Evolutionary conservation across 352 stramenopile species (phyloP), one percentile per base, ranked within the genome.

Genomic region (Phytophthora constricta): DNA sequence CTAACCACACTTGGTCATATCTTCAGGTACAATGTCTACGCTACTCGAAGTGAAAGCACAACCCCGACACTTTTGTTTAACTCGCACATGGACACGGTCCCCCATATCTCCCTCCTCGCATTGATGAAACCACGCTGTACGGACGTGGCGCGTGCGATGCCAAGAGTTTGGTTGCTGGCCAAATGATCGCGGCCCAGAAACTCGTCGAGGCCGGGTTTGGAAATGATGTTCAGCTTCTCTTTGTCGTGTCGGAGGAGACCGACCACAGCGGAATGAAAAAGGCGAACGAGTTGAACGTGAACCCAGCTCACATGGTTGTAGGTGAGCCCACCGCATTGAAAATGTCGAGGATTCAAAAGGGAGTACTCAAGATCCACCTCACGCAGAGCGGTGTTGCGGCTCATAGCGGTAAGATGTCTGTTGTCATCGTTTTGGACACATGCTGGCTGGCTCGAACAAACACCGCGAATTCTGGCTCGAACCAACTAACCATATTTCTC

Each of bases 251-350:
- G 3, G 88, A 96, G 62, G 88, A 96, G 69, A 96, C 88, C 0
- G 88, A 96, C 42, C 88, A 96, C 72, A 95, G 87, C 54, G 86
- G 88, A 13, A 96, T 96, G 86, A 92, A 94, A 65, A 92, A 92
- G 58, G 85, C 86, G 3, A 96, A 96, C 65, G 86, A 93, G 52
- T 62, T 96, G 50, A 72, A 80, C 4, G 51, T 96, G 17, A 80
- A 76, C 0, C 86, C 88, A n/a, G 50, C 72, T 20, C 87, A 93
- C 57, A 77, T 95, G 73, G 65, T 95, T 39, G 89, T 96, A 9
- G 89, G 87, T 25, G 87, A 96, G 42, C 88, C 89, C n/a, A 96
- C 89, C 1, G 72, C 53, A 10, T 70, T 88, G 49, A 91, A 90
- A 73, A 93, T 90, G 82, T 86, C 90, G 53, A 91, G 91, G 62